Evolutionary conservation across 257 asterid genomes (phyloP), one percentile per base, ranked within the genome.

Genomic region (Penstemon eatonii): DNA sequence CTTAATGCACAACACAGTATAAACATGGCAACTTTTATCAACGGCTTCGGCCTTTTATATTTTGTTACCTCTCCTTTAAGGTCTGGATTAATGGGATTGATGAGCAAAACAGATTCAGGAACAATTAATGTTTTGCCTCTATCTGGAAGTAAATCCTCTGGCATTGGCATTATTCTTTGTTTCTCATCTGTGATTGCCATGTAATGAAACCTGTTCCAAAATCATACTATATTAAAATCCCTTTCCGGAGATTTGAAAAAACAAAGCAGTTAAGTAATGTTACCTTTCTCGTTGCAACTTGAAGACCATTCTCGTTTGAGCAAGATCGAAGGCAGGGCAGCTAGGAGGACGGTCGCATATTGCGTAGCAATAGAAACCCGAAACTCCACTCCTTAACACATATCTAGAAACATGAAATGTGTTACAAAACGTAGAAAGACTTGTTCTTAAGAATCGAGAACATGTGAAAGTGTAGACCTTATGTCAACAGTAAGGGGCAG

Each of bases 121-220:
- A 85, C 88, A 10, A 83, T 81, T 4, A 85, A 78, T 40, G 67
- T 83, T 63, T 79, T 74, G 74, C 91, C 81, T 77, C 86, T 76
- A 3, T 58, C 63, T 5, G 82, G 86, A 33, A 76, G 69, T 58
- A 85, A 61, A 81, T 86, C 92, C 55, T 83, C 89, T 11, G 87
- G 92, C 87, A 81, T 79, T 12, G 92, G 87, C 89, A 81, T 83
- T 65, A 83, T 73, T 66, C 89, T 75, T 67, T 83, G 87, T 58
- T 83, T 86, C 61, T 79, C 83, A 44, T 86, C 89, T 3, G 81
- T 70, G 61, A 86, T 83, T 49, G 89, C 92, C 89, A 83, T 81
- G 71, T 86, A 83, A 50, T 83, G 87, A 68, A 86, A 84, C 82
- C 86, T 83, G 81, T 67, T 62, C 55, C 5, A 49, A 36, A 13